These are phyloP conservation scores for Fagopyrum homotropicum DNA, from an alignment of 148 eudicot species.

Conservation along the genomic window DNA sequence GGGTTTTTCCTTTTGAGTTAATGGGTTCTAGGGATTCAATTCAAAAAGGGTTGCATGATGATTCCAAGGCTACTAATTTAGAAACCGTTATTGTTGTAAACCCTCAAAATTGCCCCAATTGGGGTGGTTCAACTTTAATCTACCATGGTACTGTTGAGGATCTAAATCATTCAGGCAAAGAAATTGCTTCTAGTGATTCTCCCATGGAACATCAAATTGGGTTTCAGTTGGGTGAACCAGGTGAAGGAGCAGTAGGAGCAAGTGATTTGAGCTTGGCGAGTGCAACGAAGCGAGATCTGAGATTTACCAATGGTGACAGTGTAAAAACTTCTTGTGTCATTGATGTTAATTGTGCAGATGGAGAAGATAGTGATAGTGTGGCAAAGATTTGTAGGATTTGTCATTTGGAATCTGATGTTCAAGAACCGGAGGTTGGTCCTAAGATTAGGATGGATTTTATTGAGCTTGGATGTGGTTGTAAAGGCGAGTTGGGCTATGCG, in stretches of 20 bases:
- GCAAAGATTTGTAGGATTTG: conserved; percentile 63
- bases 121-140: conserved; percentile 2
- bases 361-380: conserved; percentile 1
- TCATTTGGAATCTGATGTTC: conserved; percentile 43
- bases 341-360: conserved; percentile 12
- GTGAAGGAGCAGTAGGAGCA: background rate
- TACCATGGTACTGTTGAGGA: background rate
- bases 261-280: background rate
- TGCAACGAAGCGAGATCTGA: background rate
- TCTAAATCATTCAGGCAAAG: background rate
- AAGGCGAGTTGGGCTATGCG: conserved; percentile 61
- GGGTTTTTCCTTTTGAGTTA: background rate
- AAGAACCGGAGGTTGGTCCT: conserved; percentile 18
- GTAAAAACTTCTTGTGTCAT: background rate
- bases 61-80: conserved; percentile 1
- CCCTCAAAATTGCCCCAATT: conserved; percentile 1
- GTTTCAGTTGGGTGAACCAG: background rate
- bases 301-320: background rate
- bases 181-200: background rate
- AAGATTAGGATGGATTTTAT: conserved; percentile 27
- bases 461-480: conserved; percentile 67
- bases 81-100: background rate
- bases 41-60: background rate
- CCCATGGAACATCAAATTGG: background rate
- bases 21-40: conserved; percentile 12